Evolutionary conservation across 352 stramenopile genomes (phyloP).

Genomic region (Pythium volutum): DNA sequence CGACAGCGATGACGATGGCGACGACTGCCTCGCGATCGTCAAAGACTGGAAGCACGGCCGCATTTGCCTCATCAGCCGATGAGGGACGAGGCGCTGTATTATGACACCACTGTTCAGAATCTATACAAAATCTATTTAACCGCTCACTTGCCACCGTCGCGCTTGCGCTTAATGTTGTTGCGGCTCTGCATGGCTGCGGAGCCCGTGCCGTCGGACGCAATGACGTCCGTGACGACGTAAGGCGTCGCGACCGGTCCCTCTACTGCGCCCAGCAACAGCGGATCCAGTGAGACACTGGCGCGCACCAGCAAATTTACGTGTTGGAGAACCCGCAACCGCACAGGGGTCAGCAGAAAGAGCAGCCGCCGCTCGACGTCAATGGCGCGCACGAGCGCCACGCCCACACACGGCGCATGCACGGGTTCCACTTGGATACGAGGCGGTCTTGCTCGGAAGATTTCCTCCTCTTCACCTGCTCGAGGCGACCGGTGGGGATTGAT

Average conservation of each 20-base stretch:
- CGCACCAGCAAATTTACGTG: constrained; percentile 75
- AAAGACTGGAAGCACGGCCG: constrained; percentile 41
- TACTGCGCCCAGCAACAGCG: constrained; percentile 51
- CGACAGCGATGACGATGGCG: constrained; percentile 17
- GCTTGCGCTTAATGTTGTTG: constrained; percentile 87
- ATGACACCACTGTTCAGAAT: background rate
- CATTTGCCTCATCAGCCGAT: constrained; percentile 54
- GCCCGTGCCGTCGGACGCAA: constrained; percentile 69
- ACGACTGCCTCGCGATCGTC: constrained; percentile 42
- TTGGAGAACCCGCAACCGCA: constrained; percentile 46
- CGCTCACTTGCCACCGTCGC: constrained; percentile 38
- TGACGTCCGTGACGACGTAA: constrained; percentile 68
- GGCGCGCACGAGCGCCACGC: constrained; percentile 61
- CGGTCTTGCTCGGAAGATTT: constrained; percentile 21
- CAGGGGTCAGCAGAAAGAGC: constrained; percentile 64
- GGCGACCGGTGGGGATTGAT: constrained; percentile 32
- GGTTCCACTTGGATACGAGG: constrained; percentile 58
- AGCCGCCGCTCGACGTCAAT: constrained; percentile 50
- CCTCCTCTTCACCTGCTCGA: background rate
- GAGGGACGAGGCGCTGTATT: background rate
- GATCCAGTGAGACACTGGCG: constrained; percentile 56
- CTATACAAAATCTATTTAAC: constrained; percentile 9
- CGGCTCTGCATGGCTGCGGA: constrained; percentile 80
- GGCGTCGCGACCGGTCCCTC: constrained; percentile 41
- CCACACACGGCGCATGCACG: constrained; percentile 58